phyloP scores from a whole-genome alignment of 306 rosid species.

The Calophaca sinica region DNA sequence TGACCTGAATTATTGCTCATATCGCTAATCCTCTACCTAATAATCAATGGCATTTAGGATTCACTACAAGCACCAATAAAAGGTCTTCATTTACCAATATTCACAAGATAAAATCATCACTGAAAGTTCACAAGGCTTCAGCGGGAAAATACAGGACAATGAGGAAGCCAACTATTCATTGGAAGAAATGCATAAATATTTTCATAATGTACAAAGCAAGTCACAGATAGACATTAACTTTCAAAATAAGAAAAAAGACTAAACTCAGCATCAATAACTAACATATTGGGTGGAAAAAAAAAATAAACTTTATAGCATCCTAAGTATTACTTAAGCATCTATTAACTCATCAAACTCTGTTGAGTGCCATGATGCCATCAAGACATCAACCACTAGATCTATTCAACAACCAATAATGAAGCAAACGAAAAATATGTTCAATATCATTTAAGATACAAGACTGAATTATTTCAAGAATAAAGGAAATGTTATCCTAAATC shows the following conservation, averaged over 20 bases:
- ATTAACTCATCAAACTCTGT: no score
- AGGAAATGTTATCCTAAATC: conserved; percentile 10
- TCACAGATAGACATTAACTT: not conserved
- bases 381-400: conserved; percentile 19
- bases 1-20: no score
- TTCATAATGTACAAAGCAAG: not conserved
- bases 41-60: not conserved
- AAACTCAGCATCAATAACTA: not conserved
- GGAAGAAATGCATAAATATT: conserved; percentile 12
- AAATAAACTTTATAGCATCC: no score
- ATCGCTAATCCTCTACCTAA: conserved; percentile 1
- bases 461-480: conserved; percentile 8
- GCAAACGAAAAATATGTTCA: not conserved
- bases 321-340: no score
- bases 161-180: not conserved
- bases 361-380: not conserved
- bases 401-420: conserved; percentile 23
- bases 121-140: conserved; percentile 10
- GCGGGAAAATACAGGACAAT: conserved; percentile 16
- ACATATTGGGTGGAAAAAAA: not conserved
- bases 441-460: not conserved
- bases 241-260: not conserved
- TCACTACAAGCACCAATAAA: not conserved
- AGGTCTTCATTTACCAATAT: not conserved
- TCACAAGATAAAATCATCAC: not conserved